Conservation (phyloP, 805 yeast species). For the Saturnispora gosingensis region DNA sequence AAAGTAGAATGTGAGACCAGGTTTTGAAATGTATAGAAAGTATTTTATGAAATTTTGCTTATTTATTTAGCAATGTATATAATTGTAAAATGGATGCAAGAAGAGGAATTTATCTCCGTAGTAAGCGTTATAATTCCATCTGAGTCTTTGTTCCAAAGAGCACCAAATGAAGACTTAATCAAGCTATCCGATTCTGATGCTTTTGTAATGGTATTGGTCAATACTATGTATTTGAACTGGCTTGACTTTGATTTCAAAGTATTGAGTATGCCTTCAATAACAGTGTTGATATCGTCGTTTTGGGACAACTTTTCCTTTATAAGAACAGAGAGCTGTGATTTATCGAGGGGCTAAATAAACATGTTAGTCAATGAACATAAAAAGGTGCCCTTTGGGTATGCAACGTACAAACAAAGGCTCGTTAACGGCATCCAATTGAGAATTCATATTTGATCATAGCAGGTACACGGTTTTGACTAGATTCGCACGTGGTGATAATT, state of each 20-base stretch:
- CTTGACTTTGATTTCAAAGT: conserved; percentile 38
- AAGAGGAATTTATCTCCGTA: conserved; percentile 22
- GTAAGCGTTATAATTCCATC: conserved; percentile 39
- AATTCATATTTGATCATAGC: neutral
- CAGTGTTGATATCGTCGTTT: conserved; percentile 12
- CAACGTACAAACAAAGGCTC: neutral
- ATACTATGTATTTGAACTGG: conserved; percentile 47
- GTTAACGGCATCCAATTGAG: conserved; percentile 1
- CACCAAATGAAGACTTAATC: conserved; percentile 35
- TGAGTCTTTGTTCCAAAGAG: conserved; percentile 45
- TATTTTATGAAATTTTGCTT: neutral
- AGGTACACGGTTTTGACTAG: neutral
- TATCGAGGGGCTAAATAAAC: neutral
- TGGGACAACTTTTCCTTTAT: conserved; percentile 1
- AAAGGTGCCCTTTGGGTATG: neutral
- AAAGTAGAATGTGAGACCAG: neutral
- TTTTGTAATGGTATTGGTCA: conserved; percentile 29
- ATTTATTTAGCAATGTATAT: neutral
- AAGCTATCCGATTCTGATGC: conserved; percentile 21
- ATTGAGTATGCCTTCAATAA: conserved; percentile 28
- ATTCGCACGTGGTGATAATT: conserved; percentile 3
- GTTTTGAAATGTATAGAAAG: conserved; percentile 10
- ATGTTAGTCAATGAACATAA: neutral
- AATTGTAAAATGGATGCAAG: neutral
- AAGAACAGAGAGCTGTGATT: neutral